phyloP scores from a whole-genome alignment of 2,329 filamentous ascomycete genomes.

The Penicillium paneum region DNA sequence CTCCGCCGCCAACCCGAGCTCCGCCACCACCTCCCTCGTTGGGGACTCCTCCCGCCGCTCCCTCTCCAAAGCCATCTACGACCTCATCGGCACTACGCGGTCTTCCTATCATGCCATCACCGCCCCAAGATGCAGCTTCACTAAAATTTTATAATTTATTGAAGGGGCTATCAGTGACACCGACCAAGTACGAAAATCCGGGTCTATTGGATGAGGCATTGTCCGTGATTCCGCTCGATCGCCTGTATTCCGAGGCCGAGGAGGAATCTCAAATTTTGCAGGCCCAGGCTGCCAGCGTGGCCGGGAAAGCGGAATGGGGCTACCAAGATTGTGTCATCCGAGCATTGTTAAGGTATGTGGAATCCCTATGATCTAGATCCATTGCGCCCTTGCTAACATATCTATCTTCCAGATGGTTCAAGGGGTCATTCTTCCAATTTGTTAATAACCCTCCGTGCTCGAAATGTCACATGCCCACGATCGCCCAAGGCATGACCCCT shows the following conservation, averaged over 20 bases:
- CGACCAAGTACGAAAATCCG: constrained; percentile 93
- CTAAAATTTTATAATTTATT: constrained; percentile 78
- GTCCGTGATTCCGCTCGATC: constrained; percentile 78
- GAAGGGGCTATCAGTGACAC: constrained; percentile 79
- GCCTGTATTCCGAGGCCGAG: constrained; percentile 90
- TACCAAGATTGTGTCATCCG: constrained; percentile 96
- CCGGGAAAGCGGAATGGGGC: constrained; percentile 83
- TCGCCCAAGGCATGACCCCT: constrained; percentile 76
- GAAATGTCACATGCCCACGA: constrained; percentile 75
- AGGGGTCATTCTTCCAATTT: constrained; percentile 90
- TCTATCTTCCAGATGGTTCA: constrained; percentile 72
- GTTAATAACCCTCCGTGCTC: constrained; percentile 92
- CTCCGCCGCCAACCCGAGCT: constrained; percentile 36
- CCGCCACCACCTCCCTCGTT: constrained; percentile 36
- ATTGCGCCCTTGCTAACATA: constrained; percentile 10
- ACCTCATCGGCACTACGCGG: constrained; percentile 46
- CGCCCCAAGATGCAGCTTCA: constrained; percentile 68
- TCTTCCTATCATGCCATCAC: constrained; percentile 68
- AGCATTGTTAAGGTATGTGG: constrained; percentile 71
- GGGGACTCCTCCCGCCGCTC: constrained; percentile 37
- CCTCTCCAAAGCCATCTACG: constrained; percentile 35
- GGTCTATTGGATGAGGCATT: constrained; percentile 90
- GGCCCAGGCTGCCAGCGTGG: constrained; percentile 84
- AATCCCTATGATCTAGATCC: constrained; percentile 12
- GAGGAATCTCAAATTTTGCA: constrained; percentile 86